Base-by-base conservation (phyloP, 192 early-diverging fungal genomes). In the Podila epigama region DNA sequence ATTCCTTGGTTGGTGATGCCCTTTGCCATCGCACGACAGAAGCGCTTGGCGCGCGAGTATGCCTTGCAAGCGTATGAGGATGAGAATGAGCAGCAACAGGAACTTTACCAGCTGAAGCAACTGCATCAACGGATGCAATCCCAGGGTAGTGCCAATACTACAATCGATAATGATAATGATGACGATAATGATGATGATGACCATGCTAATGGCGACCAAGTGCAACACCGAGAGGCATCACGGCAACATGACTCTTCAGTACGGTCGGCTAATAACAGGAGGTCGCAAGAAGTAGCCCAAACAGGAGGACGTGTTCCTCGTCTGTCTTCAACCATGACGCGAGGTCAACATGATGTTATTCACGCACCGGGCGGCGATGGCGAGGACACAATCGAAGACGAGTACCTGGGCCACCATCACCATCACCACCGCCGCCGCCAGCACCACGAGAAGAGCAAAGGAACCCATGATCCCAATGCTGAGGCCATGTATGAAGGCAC, bases 21-120 rank as follows among this genome's bases (percentile, higher is more conserved):
- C 5, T 69, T 58, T 31, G 51, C 68, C 4, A 66, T 79, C 25
- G 48, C 42, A 29, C 80, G 79, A 52, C 72, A 75, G 39, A 75
- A 75, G 52, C 35, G 54, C 6, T 15, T 63, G 28, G 65, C 65
- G 5, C 50, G 36, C 32, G 60, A 75, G 27, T 1, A 39, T 16
- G 33, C 42, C 36, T 6, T 11, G 7, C 10, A 51, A 16, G 69
- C 51, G 10, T 35, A 58, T 31, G 54, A 63, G 59, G 63, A 67
- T 25, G 50, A 39, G 54, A 35, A 3, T 20, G 51, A 41, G 15
- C 32, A 6, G 12, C n/a, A 29, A 63, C n/a, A 12, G n/a, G 50
- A 50, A 34, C n/a, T 11, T n/a, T 22, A 22, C 20, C 44, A 48
- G 9, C n/a, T 48, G 20, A 18, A 48, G 44, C 44, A 48, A 22